Conservation (phyloP, 2,329 filamentous ascomycete species). For the Fusarium torulosum region DNA sequence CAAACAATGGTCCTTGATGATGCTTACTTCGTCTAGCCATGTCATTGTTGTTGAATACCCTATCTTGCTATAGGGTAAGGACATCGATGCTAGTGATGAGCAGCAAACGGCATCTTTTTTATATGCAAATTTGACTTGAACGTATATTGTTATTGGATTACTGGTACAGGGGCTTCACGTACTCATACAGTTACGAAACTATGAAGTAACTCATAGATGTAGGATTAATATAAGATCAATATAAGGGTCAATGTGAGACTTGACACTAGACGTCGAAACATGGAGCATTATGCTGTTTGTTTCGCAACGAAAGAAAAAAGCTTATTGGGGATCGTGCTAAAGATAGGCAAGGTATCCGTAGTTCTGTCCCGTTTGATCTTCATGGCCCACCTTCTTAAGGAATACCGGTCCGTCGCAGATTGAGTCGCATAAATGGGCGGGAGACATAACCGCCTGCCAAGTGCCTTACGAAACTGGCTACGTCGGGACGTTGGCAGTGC, state of each 20-base stretch:
- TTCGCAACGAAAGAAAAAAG: constrained; percentile 18
- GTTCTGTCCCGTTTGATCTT: constrained; percentile 7
- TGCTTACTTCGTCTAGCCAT: neutral
- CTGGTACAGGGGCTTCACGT: neutral
- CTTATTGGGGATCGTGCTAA: constrained; percentile 2
- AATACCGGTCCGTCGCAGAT: constrained; percentile 44
- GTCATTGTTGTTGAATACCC: neutral
- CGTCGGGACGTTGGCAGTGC: neutral
- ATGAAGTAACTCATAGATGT: neutral
- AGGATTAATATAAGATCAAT: neutral
- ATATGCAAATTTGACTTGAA: neutral
- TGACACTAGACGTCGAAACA: constrained; percentile 23
- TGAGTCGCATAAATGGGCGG: constrained; percentile 7
- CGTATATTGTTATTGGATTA: neutral
- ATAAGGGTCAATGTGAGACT: constrained; percentile 17
- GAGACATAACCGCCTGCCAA: neutral
- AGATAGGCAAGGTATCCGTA: constrained; percentile 8
- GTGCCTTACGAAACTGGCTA: neutral
- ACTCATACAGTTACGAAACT: neutral
- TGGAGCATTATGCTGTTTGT: constrained; percentile 37
- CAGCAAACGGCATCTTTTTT: neutral
- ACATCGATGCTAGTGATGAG: neutral
- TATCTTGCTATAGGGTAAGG: neutral
- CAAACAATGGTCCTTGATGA: neutral
- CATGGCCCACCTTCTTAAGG: neutral